Percentiles rank a stretch among this genome's conserved stretches.
phyloP scores from a whole-genome alignment of 495 filamentous ascomycete genomes.

The Bacidia gigantensis region DNA sequence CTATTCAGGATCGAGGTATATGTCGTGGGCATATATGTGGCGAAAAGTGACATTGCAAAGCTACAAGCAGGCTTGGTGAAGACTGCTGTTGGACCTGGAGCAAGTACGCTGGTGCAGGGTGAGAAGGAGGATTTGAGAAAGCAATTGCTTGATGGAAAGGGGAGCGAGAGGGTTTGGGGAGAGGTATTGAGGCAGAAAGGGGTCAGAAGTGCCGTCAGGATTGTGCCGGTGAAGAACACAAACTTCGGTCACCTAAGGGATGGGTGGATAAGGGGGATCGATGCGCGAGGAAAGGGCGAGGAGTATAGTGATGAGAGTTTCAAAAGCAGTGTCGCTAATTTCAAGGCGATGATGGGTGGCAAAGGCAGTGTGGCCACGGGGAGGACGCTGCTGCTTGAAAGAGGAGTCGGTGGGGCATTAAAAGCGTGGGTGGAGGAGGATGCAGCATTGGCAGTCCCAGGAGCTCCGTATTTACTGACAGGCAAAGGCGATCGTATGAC shows the following conservation, averaged over 20 bases:
- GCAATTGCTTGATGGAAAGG: conserved; percentile 52
- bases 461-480: conserved; percentile 28
- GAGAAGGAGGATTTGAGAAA: conserved; percentile 61
- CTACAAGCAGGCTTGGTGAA: conserved; percentile 43
- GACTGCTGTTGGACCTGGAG: conserved; percentile 35
- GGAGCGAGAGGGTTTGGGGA: conserved; percentile 58
- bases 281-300: conserved; percentile 34
- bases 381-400: conserved; percentile 55
- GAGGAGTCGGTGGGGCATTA: conserved; percentile 52
- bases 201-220: conserved; percentile 56
- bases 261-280: conserved; percentile 76
- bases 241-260: conserved; percentile 87
- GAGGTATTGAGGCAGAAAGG: conserved; percentile 48
- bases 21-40: conserved; percentile 81
- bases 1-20: conserved; percentile 91
- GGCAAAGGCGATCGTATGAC: conserved; percentile 24
- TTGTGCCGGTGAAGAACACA: conserved; percentile 76
- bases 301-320: conserved; percentile 59
- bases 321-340: conserved; percentile 52
- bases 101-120: conserved; percentile 63
- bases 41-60: conserved; percentile 53
- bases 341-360: conserved; percentile 65
- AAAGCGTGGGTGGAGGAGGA: conserved; percentile 51
- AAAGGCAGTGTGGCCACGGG: conserved; percentile 56
- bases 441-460: conserved; percentile 15